phyloP scores from a whole-genome alignment of 352 stramenopile species.

The Plasmopara viticola region DNA sequence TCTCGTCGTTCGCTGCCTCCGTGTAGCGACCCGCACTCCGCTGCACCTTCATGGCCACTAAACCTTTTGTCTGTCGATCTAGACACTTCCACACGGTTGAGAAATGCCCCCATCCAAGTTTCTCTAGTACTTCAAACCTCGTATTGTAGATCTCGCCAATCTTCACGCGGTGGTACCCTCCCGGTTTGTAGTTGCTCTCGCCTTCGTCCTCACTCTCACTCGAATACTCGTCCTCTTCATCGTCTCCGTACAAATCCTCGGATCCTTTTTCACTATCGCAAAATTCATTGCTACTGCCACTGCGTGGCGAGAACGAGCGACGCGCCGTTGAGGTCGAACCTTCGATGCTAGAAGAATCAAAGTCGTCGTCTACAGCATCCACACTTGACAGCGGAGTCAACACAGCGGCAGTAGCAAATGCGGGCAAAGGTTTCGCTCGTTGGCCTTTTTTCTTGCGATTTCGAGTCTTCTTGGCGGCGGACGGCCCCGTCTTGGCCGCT shows the following conservation, averaged over 20 bases:
- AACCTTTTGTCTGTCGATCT: constrained; percentile 71
- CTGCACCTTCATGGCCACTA: constrained; percentile 97
- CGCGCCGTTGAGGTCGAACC: constrained; percentile 23
- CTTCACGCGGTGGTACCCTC: constrained; percentile 96
- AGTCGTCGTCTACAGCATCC: constrained; percentile 13
- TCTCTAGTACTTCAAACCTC: constrained; percentile 96
- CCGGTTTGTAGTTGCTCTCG: constrained; percentile 92
- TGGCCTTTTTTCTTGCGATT: constrained; percentile 33
- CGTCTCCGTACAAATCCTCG: constrained; percentile 12
- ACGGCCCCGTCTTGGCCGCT: neutral
- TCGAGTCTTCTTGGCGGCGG: constrained; percentile 20
- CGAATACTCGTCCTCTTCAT: constrained; percentile 86
- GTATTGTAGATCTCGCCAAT: constrained; percentile 89
- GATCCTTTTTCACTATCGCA: constrained; percentile 19
- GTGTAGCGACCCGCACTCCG: constrained; percentile 98
- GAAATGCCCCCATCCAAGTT: constrained; percentile 99
- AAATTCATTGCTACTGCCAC: constrained; percentile 17
- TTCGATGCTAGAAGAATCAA: constrained; percentile 15
- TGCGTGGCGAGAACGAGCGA: constrained; percentile 30
- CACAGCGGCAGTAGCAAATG: constrained; percentile 5
- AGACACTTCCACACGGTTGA: constrained; percentile 99
- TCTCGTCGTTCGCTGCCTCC: constrained; percentile 97
- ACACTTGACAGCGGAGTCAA: constrained; percentile 16
- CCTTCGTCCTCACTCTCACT: constrained; percentile 84
- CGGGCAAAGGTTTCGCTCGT: constrained; percentile 5